Evolutionary conservation across 495 filamentous ascomycete species (phyloP), one percentile per base, ranked within the genome.

Genomic region (Geopyxis carbonaria): DNA sequence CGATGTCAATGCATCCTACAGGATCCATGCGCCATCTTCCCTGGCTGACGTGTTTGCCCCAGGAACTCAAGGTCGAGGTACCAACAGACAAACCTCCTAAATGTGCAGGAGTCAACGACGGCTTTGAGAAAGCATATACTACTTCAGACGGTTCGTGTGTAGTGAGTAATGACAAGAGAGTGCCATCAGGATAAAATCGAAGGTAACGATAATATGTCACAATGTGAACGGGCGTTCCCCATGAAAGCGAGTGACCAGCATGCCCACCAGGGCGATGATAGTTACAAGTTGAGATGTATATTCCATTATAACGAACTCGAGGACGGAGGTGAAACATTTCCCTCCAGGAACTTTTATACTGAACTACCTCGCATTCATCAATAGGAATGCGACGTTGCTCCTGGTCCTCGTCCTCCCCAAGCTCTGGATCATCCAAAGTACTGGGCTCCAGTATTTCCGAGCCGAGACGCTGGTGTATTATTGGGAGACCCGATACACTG

Each of bases 141-240:
- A 95, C 79, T 20, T 93, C 83, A 19, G 70, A 61, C 0, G 89
- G 89, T 58, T 93, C 80, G 20, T 70, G 61, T 1, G 81, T 89
- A 1, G 77, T 78, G 4, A 84, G 64, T 6, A 97, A 63, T 29
- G 71, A 79, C 21, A 94, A 70, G 34, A 69, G 73, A 0, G 78
- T 75, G 18, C 89, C 89, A 59, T 94, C 79, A 15, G 83, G 78
- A 63, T 91, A 93, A 60, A 95, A 89, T 9, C 89, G 78, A 0
- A 97, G 66, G 56, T 95, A 97, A 25, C 89, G 80, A 63, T 89
- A 95, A 60, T 95, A 97, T 0, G 89, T 97, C 24, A 97, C 85
- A 37, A 94, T 93, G 52, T 87, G 85, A 14, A 95, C 78, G 9
- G 91, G 89, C 15, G 71, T 76, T 54, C 74, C 75, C 82, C 51